Base-by-base conservation (phyloP, 2,329 filamentous ascomycete species). In the Alternaria sp. region DNA sequence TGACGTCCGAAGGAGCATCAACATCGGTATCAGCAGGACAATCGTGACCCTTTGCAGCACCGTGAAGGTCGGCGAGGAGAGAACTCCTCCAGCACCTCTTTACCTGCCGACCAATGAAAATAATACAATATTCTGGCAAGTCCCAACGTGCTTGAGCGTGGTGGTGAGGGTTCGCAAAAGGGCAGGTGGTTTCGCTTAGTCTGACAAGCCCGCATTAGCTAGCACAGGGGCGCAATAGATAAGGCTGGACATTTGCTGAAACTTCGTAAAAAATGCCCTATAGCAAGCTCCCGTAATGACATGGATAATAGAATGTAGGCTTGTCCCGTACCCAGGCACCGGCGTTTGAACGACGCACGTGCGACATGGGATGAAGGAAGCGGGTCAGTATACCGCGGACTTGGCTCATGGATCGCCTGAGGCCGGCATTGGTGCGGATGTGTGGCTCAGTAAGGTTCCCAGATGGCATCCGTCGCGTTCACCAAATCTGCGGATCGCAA, bases 171-270 rank as follows among this genome's bases (percentile, higher is more conserved):
- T 32, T 59, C 55, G 55, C 49, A 46, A 54, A 59, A 25, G 47
- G 59, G 55, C 57, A 62, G 59, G 55, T 62, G 28, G 52, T 15
- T 40, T 59, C 30, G 59, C 55, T 36, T 44, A 49, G 49, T 43
- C 46, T 57, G 10, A 9, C 23, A 30, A 19, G n/a, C 23, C 45
- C 47, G 49, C 54, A 28, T 62, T 43, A 26, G 45, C 21, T 25
- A 25, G 52, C 15, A 23, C 13, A 36, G 49, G 43, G 46, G 55
- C 28, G 8, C 7, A 7, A 49, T 45, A 54, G 59, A 59, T 54
- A 62, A 62, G 56, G 25, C 49, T 28, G 30, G 44, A 40, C 28
- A 44, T 26, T 19, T 43, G 12, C 21, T 25, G 40, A 52, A 21
- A 52, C 54, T 43, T 45, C 43, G 28, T 26, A 60, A 10, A 46